phyloP scores from a whole-genome alignment of 768 basidiomycete species.

The Cantharellus anzutake region DNA sequence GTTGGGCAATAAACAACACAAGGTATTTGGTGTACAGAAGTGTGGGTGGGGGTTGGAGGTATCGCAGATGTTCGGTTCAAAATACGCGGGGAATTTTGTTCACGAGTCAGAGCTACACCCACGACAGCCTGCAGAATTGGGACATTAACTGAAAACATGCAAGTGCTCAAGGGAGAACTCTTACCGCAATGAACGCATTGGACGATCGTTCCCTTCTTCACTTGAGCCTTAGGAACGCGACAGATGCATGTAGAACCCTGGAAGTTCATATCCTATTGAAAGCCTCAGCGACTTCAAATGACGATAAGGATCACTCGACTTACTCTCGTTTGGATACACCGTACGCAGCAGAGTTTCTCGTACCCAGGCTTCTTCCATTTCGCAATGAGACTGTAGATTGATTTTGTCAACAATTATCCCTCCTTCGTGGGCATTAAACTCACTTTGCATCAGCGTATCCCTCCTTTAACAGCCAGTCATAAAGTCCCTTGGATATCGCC shows the following conservation, averaged over 20 bases:
- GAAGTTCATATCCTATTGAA: conserved; percentile 87
- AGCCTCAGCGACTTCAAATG: not conserved
- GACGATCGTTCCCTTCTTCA: conserved; percentile 77
- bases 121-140: conserved; percentile 43
- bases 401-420: not conserved
- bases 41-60: too few species aligned
- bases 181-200: conserved; percentile 94
- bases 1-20: too few species aligned
- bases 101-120: conserved; percentile 82
- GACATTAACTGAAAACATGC: not conserved
- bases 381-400: conserved; percentile 56
- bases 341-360: conserved; percentile 90
- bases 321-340: conserved; percentile 90
- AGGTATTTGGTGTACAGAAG: too few species aligned
- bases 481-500: conserved; percentile 75
- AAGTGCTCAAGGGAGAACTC: conserved; percentile 17
- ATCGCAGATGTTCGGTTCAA: too few species aligned
- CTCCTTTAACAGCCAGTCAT: conserved; percentile 96
- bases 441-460: conserved; percentile 94
- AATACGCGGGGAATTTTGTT: not conserved
- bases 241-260: conserved; percentile 97
- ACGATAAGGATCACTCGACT: conserved; percentile 6
- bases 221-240: conserved; percentile 85
- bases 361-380: conserved; percentile 99
- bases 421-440: conserved; percentile 16